Evolutionary conservation across 768 basidiomycete genomes (phyloP).

Genomic region (Coprinopsis marcescibilis): DNA sequence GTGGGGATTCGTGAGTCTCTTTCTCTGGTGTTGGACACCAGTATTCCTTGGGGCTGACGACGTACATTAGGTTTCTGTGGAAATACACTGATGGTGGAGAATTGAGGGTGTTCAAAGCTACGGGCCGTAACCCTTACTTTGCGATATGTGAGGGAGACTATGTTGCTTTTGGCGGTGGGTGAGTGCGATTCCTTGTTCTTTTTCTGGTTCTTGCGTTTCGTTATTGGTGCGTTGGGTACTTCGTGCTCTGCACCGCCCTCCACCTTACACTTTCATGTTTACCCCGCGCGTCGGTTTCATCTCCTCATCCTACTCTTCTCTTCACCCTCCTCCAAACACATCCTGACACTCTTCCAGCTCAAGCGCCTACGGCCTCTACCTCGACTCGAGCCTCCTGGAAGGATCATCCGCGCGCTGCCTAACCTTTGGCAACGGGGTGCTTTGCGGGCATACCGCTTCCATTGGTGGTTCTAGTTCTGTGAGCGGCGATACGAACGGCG

Average conservation of each 20-base stretch:
- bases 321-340: too few species aligned
- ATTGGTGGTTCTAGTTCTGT: constrained; percentile 16
- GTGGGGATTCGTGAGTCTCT: constrained; percentile 72
- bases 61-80: constrained; percentile 65
- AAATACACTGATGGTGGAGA: constrained; percentile 40
- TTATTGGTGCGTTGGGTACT: too few species aligned
- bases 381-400: constrained; percentile 74
- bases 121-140: constrained; percentile 87
- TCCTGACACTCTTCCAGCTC: constrained; percentile 1
- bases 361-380: constrained; percentile 73
- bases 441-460: constrained; percentile 57
- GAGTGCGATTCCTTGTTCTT: constrained; percentile 23
- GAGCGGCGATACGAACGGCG: background rate
- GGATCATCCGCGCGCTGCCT: constrained; percentile 83
- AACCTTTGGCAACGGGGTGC: constrained; percentile 81
- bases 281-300: too few species aligned
- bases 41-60: background rate
- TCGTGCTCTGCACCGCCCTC: too few species aligned
- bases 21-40: too few species aligned
- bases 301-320: too few species aligned
- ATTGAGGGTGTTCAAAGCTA: constrained; percentile 72
- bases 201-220: too few species aligned
- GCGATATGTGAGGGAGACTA: constrained; percentile 76
- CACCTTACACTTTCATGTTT: too few species aligned
- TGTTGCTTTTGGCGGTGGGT: constrained; percentile 93